Evolutionary conservation across 1,139 yeast species (phyloP).

Genomic region (Taphrina wiesneri): DNA sequence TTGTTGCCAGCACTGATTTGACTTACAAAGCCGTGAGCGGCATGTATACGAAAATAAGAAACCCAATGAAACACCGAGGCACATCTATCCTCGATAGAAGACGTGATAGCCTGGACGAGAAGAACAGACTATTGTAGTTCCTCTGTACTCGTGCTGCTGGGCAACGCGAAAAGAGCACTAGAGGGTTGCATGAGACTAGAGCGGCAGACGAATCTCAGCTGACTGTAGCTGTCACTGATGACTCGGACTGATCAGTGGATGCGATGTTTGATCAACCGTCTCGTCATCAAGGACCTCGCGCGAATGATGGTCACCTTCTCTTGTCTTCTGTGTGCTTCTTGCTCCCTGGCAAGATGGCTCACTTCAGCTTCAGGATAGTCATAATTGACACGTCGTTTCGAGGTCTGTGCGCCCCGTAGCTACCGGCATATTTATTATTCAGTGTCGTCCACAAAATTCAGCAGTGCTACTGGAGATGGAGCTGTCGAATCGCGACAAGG

Average conservation of each 20-base stretch:
- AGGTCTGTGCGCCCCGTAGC: too few species aligned
- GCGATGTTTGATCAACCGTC: not conserved
- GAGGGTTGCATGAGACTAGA: too few species aligned
- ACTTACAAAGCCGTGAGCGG: conserved; percentile 40
- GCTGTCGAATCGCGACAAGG: not conserved
- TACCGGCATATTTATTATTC: too few species aligned
- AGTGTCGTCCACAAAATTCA: too few species aligned
- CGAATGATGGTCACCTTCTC: too few species aligned
- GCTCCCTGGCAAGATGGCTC: not conserved
- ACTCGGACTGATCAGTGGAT: not conserved
- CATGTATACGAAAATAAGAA: conserved; percentile 5
- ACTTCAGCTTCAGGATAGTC: too few species aligned
- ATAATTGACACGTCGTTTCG: too few species aligned
- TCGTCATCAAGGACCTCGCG: too few species aligned
- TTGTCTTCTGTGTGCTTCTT: not conserved
- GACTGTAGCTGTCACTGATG: too few species aligned
- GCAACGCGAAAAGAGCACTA: too few species aligned
- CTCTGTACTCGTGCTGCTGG: too few species aligned
- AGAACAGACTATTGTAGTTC: not conserved
- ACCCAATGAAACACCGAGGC: conserved; percentile 4
- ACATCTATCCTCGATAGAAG: conserved; percentile 9
- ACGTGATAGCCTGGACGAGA: conserved; percentile 17
- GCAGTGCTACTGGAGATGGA: not conserved
- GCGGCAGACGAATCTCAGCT: too few species aligned
- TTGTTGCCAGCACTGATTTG: conserved; percentile 55